Evolutionary conservation across 169 alveolate genomes (phyloP).

Genomic region (Cryptosporidium andersoni): DNA sequence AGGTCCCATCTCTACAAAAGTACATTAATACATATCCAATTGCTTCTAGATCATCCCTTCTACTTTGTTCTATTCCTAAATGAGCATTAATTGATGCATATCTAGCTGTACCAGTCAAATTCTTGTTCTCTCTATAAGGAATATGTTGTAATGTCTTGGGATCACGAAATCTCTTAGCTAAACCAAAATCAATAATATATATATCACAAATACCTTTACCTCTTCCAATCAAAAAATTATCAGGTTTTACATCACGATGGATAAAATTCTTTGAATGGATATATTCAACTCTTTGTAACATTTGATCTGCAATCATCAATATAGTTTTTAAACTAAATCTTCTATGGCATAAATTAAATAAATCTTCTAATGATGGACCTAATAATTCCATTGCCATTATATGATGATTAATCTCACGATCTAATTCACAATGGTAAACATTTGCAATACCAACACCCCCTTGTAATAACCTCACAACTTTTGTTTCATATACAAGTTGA

Average conservation of each 20-base stretch:
- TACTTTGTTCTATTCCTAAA: conserved; percentile 79
- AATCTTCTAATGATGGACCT: conserved; percentile 84
- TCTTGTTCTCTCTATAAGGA: conserved; percentile 81
- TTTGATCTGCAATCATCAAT: conserved; percentile 68
- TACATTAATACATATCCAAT: conserved; percentile 85
- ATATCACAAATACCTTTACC: conserved; percentile 80
- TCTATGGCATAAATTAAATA: conserved; percentile 62
- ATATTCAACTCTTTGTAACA: conserved; percentile 72
- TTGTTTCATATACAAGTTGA: conserved; percentile 76
- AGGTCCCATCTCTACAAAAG: conserved; percentile 82
- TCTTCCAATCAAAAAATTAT: conserved; percentile 87
- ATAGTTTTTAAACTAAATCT: conserved; percentile 49
- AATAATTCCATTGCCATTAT: conserved; percentile 84
- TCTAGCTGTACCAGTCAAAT: conserved; percentile 88
- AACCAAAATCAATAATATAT: conserved; percentile 85
- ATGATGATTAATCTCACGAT: conserved; percentile 71
- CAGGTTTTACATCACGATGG: conserved; percentile 84
- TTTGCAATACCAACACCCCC: conserved; percentile 67
- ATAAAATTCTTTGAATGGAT: conserved; percentile 82
- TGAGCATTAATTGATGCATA: conserved; percentile 85
- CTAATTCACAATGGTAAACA: conserved; percentile 72
- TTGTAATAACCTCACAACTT: conserved; percentile 72
- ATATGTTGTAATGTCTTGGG: conserved; percentile 84
- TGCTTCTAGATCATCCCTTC: conserved; percentile 91
- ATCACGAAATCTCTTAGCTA: conserved; percentile 83